These are phyloP conservation scores for Aspergillus piperis DNA, from an alignment of 2,329 filamentous ascomycete species.

Conservation along the genomic window DNA sequence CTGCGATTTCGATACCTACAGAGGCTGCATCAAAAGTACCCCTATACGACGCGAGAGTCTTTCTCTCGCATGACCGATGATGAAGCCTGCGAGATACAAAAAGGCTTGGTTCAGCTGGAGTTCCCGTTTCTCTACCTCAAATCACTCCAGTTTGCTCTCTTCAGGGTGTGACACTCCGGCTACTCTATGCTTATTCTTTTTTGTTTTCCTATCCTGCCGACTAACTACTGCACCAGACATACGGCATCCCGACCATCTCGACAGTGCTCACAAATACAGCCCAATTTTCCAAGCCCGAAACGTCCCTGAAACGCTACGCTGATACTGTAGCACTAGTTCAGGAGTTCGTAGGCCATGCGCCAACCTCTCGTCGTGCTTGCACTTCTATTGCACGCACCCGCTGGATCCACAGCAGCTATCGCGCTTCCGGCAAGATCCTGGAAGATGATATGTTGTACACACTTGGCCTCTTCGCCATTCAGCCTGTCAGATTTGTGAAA, in stretches of 20 bases:
- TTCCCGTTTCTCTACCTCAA: slow-evolving; percentile 57
- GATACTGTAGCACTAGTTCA: slow-evolving; percentile 54
- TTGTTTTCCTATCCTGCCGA: neutral
- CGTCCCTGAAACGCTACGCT: slow-evolving; percentile 54
- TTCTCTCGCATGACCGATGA: slow-evolving; percentile 56
- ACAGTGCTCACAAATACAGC: slow-evolving; percentile 51
- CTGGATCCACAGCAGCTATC: slow-evolving; percentile 62
- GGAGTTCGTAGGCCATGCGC: slow-evolving; percentile 51
- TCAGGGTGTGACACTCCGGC: slow-evolving; percentile 47
- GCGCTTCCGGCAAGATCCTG: slow-evolving; percentile 59
- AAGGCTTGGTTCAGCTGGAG: slow-evolving; percentile 51
- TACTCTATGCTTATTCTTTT: neutral
- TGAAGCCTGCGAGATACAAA: slow-evolving; percentile 55
- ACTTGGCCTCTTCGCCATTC: slow-evolving; percentile 63
- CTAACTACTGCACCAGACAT: slow-evolving; percentile 45
- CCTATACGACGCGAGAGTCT: slow-evolving; percentile 49
- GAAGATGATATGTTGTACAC: slow-evolving; percentile 68
- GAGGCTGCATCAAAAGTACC: slow-evolving; percentile 43
- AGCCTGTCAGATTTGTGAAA: slow-evolving; percentile 65
- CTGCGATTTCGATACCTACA: slow-evolving; percentile 39
- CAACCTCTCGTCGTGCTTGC: slow-evolving; percentile 46
- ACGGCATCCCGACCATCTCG: slow-evolving; percentile 59
- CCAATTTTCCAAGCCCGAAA: slow-evolving; percentile 50
- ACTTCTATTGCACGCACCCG: slow-evolving; percentile 65
- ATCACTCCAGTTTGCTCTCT: slow-evolving; percentile 60